Evolutionary conservation across 2,329 filamentous ascomycete genomes (phyloP), one percentile per base, ranked within the genome.

Genomic region (Ophiocordyceps robertsii): DNA sequence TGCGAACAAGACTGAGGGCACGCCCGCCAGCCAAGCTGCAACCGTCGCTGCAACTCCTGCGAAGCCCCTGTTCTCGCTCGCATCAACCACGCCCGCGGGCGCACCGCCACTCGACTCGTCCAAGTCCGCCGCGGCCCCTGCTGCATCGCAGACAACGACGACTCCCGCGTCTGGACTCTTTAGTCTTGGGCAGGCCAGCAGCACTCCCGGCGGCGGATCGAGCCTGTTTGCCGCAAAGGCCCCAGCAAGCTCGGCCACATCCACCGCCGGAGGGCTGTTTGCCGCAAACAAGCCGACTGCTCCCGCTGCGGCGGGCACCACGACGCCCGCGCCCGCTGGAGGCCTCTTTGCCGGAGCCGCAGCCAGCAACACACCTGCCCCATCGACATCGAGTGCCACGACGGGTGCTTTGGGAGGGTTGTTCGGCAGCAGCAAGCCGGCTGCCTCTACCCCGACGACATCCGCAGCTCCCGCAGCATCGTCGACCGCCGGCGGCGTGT

Each of bases 71-170:
- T 67, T 73, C 43, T 50, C 57, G n/a, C 51, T 73, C 30, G 60
- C 63, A 42, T 75, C 72, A 16, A 75, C 72, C 3, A 45, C 44
- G 3, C 44, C 44, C 2, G 72, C 72, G 19, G 73, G 73, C 31
- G 66, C 68, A n/a, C 73, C 73, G 43, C 70, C 72, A 1, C 52
- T 61, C 6, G 63, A 60, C 42, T 47, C 54, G 19, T 49, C 56
- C n/a, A 58, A 59, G 44, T 48, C 58, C 42, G 47, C 47, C 32
- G 47, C 49, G 19, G 44, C 44, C 12, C 41, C 45, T 0, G 36
- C 43, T 6, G 19, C 43, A 13, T 41, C 45, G 35, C 46, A 50
- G n/a, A 39, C 50, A 1, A 43, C 48, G 17, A 38, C 54, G 19
- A 46, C 50, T 38, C 37, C 55, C 19, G 33, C 50, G 19, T 46